Conservation (phyloP, 139 green algal genomes). For the Tetradesmus obliquus region DNA sequence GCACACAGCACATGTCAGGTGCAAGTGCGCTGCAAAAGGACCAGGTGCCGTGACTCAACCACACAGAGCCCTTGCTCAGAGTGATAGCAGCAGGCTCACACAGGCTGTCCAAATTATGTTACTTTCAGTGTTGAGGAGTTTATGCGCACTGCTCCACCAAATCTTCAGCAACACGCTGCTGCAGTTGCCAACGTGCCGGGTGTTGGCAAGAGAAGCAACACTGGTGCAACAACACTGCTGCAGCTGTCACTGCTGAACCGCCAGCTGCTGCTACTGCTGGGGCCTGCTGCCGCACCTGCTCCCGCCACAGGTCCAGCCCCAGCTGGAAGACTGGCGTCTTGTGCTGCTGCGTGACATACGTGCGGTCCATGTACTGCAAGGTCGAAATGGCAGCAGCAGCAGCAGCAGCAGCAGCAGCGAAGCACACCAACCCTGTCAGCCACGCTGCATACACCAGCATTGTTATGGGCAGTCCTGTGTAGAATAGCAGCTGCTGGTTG, state of each 20-base stretch:
- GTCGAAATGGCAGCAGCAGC: neutral
- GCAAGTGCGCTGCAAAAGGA: too few species aligned
- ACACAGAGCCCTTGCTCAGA: too few species aligned
- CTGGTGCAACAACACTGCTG: too few species aligned
- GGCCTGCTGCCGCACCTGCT: conserved; percentile 11
- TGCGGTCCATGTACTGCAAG: conserved; percentile 98
- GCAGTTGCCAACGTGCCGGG: too few species aligned
- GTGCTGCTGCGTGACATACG: conserved; percentile 92
- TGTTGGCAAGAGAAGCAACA: too few species aligned
- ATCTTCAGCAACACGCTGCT: neutral
- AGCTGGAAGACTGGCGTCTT: conserved; percentile 93
- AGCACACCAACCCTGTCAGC: neutral
- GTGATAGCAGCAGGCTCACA: neutral
- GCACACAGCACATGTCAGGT: too few species aligned
- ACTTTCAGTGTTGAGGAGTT: too few species aligned
- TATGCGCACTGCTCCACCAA: too few species aligned
- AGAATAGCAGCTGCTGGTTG: too few species aligned
- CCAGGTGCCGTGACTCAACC: too few species aligned
- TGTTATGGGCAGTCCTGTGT: neutral
- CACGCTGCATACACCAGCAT: neutral
- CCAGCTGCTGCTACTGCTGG: neutral
- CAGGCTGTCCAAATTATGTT: neutral
- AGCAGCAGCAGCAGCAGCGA: neutral
- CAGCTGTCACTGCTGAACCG: neutral
- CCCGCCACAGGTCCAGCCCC: conserved; percentile 92